A percentile compares a stretch with the other conserved stretches of the same genome.
phyloP scores from a whole-genome alignment of 225 moss, liverwort and hornwort species.

The Takakia lepidozioides region DNA sequence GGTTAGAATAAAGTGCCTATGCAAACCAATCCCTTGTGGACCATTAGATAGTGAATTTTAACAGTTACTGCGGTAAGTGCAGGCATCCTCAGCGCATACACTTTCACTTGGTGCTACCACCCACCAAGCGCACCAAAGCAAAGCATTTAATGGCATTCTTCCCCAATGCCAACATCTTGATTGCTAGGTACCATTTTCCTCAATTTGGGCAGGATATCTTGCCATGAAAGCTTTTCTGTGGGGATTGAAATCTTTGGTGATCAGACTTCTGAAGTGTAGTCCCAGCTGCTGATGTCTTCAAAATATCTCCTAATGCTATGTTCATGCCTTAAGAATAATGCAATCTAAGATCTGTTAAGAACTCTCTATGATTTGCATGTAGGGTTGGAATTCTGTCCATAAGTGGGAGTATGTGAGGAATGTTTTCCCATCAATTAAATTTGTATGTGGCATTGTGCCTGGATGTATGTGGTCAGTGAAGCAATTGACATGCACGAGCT shows the following conservation, averaged over 20 bases:
- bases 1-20: no score
- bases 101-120: constrained; percentile 72
- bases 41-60: no score
- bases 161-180: constrained; percentile 33
- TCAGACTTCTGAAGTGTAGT: background rate
- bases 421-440: no score
- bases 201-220: background rate
- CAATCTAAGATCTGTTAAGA: background rate
- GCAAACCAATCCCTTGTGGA: no score
- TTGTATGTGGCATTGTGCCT: no score
- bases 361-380: background rate
- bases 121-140: constrained; percentile 39
- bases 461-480: no score
- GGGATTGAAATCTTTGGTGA: background rate
- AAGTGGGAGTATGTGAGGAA: no score
- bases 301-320: background rate
- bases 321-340: background rate
- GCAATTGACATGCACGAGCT: constrained; percentile 32
- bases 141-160: constrained; percentile 56
- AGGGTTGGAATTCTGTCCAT: no score
- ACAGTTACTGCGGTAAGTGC: constrained; percentile 16
- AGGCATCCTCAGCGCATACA: constrained; percentile 79
- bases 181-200: constrained; percentile 44
- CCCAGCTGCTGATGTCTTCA: background rate
- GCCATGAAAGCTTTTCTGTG: background rate